phyloP scores from a whole-genome alignment of 768 basidiomycete species.

The Austroboletus eburneus region DNA sequence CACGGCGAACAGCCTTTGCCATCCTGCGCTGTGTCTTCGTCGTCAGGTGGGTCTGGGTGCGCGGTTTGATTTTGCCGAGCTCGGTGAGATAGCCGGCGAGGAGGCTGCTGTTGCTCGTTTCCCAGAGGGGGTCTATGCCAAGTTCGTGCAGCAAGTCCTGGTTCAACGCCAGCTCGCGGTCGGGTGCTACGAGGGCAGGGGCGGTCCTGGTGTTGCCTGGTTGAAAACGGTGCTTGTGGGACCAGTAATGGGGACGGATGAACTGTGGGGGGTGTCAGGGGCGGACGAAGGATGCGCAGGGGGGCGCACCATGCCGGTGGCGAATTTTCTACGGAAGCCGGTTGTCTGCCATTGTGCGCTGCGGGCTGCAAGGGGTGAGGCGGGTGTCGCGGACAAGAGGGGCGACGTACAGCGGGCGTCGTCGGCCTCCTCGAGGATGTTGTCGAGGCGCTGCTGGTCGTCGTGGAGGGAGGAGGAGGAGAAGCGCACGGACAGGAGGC shows the following conservation, averaged over 20 bases:
- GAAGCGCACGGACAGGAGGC: too few relatives aligned
- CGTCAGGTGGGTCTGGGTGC: slow-evolving; percentile 69
- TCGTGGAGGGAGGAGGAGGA: slow-evolving; percentile 18
- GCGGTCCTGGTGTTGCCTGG: slow-evolving; percentile 18
- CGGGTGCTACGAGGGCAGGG: slow-evolving; percentile 51
- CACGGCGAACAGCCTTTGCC: slow-evolving; percentile 81
- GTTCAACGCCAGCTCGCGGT: slow-evolving; percentile 46
- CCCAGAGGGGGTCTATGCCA: slow-evolving; percentile 67
- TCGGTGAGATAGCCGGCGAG: slow-evolving; percentile 58
- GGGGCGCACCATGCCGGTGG: slow-evolving; percentile 18
- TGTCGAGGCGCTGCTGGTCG: slow-evolving; percentile 21
- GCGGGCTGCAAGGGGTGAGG: slow-evolving; percentile 7
- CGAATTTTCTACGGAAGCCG: slow-evolving; percentile 27
- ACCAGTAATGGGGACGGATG: slow-evolving; percentile 43
- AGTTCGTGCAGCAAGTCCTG: slow-evolving; percentile 71
- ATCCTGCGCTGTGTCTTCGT: slow-evolving; percentile 73
- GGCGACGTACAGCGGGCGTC: slow-evolving; percentile 12
- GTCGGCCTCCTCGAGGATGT: slow-evolving; percentile 25
- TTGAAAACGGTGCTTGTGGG: slow-evolving; percentile 35
- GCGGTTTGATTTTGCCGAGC: slow-evolving; percentile 77
- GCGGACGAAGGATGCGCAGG: background rate
- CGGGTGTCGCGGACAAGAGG: too few relatives aligned
- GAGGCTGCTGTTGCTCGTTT: slow-evolving; percentile 57
- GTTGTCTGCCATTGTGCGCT: slow-evolving; percentile 19
- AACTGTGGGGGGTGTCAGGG: slow-evolving; percentile 32